phyloP scores from a whole-genome alignment of 192 early-diverging fungal genomes.

The Gonapodya prolifera region DNA sequence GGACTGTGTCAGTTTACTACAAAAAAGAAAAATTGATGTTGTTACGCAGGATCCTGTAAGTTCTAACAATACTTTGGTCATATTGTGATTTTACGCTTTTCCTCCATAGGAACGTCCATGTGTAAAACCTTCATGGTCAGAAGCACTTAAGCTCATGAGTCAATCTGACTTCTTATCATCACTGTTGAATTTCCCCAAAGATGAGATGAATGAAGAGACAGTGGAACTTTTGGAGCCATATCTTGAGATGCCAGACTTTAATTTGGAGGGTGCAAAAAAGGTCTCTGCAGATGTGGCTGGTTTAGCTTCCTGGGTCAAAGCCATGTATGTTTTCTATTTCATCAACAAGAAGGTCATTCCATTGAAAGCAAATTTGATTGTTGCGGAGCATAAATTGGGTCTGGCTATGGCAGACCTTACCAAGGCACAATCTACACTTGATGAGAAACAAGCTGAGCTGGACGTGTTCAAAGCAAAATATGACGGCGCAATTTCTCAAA shows the following conservation, averaged over 20 bases:
- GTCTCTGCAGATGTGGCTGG: constrained; percentile 54
- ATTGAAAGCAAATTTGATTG: constrained; percentile 49
- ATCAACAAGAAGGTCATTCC: constrained; percentile 57
- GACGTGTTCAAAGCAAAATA: constrained; percentile 51
- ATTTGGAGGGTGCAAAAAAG: constrained; percentile 54
- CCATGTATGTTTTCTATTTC: constrained; percentile 44
- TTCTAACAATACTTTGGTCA: neutral
- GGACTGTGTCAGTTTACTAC: constrained; percentile 46
- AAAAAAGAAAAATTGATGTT: constrained; percentile 36
- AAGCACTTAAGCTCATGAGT: constrained; percentile 49
- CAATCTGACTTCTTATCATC: constrained; percentile 42
- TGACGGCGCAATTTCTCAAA: constrained; percentile 39
- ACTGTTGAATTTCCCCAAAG: constrained; percentile 41
- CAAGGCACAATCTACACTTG: constrained; percentile 38
- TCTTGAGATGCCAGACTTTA: constrained; percentile 55
- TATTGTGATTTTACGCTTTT: neutral
- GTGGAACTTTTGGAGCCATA: constrained; percentile 41
- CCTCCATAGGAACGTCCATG: constrained; percentile 23
- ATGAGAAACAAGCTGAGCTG: constrained; percentile 53
- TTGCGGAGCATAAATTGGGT: constrained; percentile 43
- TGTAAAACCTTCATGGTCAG: constrained; percentile 42
- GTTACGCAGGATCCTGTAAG: constrained; percentile 42
- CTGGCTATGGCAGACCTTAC: constrained; percentile 43
- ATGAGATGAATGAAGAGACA: constrained; percentile 55
- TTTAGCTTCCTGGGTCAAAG: constrained; percentile 43